Evolutionary conservation across 2,329 filamentous ascomycete species (phyloP).

Genomic region (Xylariaceae sp.): DNA sequence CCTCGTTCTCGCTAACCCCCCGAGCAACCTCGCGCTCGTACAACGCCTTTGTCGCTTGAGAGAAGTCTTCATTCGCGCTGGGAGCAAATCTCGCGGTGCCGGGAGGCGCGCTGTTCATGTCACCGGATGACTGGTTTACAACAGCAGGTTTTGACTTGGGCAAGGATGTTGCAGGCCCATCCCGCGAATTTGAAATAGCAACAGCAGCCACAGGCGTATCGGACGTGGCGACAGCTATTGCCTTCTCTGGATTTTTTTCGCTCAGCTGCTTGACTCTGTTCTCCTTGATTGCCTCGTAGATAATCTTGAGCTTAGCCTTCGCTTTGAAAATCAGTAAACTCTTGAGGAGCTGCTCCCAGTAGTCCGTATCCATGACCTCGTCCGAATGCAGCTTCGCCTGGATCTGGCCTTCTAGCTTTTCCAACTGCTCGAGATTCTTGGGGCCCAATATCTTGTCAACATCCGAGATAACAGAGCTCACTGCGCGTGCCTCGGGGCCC

Average conservation of each 20-base stretch:
- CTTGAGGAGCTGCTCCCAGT: slow-evolving; percentile 91
- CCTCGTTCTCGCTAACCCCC: slow-evolving; percentile 90
- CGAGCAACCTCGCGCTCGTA: slow-evolving; percentile 93
- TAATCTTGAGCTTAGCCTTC: slow-evolving; percentile 76
- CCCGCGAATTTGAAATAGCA: slow-evolving; percentile 42
- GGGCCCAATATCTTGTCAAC: slow-evolving; percentile 85
- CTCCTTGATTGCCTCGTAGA: slow-evolving; percentile 75
- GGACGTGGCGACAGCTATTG: slow-evolving; percentile 45
- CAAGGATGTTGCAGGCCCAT: slow-evolving; percentile 24
- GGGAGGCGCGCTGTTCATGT: slow-evolving; percentile 47
- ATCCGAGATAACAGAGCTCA: slow-evolving; percentile 81
- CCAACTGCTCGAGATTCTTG: slow-evolving; percentile 86
- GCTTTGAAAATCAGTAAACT: slow-evolving; percentile 90
- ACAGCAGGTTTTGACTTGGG: slow-evolving; percentile 30
- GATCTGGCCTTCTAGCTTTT: slow-evolving; percentile 84
- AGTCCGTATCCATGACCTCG: slow-evolving; percentile 93
- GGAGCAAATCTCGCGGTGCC: slow-evolving; percentile 71
- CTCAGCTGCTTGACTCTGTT: slow-evolving; percentile 68
- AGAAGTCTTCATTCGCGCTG: slow-evolving; percentile 75
- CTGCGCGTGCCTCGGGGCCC: slow-evolving; percentile 69
- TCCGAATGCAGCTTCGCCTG: slow-evolving; percentile 82
- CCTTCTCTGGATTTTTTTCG: slow-evolving; percentile 69
- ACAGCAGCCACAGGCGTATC: slow-evolving; percentile 42
- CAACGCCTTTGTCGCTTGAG: slow-evolving; percentile 81
- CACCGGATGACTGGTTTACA: slow-evolving; percentile 33